phyloP scores from a whole-genome alignment of 371 early-diverging fungal genomes.

The Apophysomyces trapeziformis region DNA sequence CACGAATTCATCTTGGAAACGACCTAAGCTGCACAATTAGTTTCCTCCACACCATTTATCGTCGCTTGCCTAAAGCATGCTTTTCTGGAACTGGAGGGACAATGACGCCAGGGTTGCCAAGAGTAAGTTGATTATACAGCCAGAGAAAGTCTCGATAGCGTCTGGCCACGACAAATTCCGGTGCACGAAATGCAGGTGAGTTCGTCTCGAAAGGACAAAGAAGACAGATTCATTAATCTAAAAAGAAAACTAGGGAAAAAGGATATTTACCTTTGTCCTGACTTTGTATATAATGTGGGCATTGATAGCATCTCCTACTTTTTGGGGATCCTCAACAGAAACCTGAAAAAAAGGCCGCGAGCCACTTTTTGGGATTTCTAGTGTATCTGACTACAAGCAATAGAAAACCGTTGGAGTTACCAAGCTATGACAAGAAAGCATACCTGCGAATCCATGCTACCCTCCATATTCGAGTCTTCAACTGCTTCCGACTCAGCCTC shows the following conservation, averaged over 20 bases:
- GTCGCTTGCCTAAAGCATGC: slow-evolving; percentile 73
- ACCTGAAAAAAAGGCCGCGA: slow-evolving; percentile 76
- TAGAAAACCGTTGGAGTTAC: background rate
- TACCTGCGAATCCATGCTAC: background rate
- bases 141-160: slow-evolving; percentile 95
- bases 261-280: slow-evolving; percentile 66
- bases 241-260: background rate
- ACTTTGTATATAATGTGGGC: slow-evolving; percentile 91
- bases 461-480: background rate
- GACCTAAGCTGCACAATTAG: slow-evolving; percentile 50
- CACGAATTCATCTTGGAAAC: slow-evolving; percentile 96
- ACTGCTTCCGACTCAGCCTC: background rate
- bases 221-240: background rate
- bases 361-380: slow-evolving; percentile 57
- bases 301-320: slow-evolving; percentile 86
- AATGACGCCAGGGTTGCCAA: slow-evolving; percentile 86
- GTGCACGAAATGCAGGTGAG: slow-evolving; percentile 72
- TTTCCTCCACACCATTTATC: background rate
- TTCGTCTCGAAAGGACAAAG: slow-evolving; percentile 63
- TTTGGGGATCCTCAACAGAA: slow-evolving; percentile 86
- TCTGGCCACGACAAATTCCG: slow-evolving; percentile 82
- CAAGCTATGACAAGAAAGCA: background rate
- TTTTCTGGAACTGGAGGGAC: slow-evolving; percentile 96
- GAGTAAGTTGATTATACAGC: slow-evolving; percentile 86
- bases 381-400: slow-evolving; percentile 30